Percentiles rank a stretch among this genome's conserved stretches.
These are phyloP conservation scores for Candida qinlingensis DNA, from an alignment of 805 yeast species.

Conservation along the genomic window DNA sequence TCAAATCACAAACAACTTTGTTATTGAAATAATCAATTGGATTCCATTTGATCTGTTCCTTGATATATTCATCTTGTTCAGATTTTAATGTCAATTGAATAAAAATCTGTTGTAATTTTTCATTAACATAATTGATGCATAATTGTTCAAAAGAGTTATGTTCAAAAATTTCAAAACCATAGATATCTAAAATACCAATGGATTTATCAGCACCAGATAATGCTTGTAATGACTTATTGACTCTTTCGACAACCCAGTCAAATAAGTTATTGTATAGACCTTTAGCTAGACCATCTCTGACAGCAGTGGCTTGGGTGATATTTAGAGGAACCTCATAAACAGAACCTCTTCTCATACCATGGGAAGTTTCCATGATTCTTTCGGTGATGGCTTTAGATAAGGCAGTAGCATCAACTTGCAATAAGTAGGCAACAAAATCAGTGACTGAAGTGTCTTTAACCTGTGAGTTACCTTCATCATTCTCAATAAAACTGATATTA, in stretches of 20 bases:
- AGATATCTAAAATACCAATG: slow-evolving; percentile 91
- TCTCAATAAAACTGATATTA: slow-evolving; percentile 78
- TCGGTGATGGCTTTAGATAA: slow-evolving; percentile 67
- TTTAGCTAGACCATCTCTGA: slow-evolving; percentile 91
- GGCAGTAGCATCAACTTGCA: slow-evolving; percentile 69
- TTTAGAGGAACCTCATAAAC: slow-evolving; percentile 93
- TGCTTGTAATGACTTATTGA: slow-evolving; percentile 68
- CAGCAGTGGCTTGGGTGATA: slow-evolving; percentile 89
- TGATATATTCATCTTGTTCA: slow-evolving; percentile 95
- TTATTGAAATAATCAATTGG: slow-evolving; percentile 96
- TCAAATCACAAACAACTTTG: slow-evolving; percentile 92
- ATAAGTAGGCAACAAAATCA: slow-evolving; percentile 85
- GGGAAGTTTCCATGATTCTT: slow-evolving; percentile 83
- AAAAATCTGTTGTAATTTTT: slow-evolving; percentile 92
- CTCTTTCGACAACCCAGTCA: slow-evolving; percentile 94
- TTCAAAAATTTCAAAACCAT: slow-evolving; percentile 94
- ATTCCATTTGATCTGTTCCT: slow-evolving; percentile 94
- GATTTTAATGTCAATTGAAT: slow-evolving; percentile 93
- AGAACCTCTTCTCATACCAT: slow-evolving; percentile 87
- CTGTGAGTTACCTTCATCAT: slow-evolving; percentile 79
- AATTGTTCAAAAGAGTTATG: slow-evolving; percentile 93
- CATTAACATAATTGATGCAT: slow-evolving; percentile 94
- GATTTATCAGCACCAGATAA: slow-evolving; percentile 53
- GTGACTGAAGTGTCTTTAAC: slow-evolving; percentile 87
- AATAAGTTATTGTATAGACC: slow-evolving; percentile 89